phyloP scores from a whole-genome alignment of 352 stramenopile genomes.

The Phytophthora brassicae region DNA sequence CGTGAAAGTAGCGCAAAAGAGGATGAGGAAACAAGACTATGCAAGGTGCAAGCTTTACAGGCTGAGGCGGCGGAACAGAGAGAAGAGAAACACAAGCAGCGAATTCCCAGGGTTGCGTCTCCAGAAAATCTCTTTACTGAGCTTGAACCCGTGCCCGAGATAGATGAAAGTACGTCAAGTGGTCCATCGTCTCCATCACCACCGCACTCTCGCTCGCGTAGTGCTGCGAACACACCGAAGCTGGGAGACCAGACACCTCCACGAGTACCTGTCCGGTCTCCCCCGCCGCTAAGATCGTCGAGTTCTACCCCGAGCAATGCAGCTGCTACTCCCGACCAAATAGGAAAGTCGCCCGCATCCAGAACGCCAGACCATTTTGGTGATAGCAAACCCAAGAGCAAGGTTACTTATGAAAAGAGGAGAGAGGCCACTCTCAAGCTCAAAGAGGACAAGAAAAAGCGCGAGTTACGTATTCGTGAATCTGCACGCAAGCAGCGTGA shows the following conservation, averaged over 20 bases:
- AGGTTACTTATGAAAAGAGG: conserved; percentile 55
- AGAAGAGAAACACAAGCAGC: conserved; percentile 33
- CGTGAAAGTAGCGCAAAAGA: conserved; percentile 5
- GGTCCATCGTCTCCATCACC: conserved; percentile 29
- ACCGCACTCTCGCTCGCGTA: conserved; percentile 27
- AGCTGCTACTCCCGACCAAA: conserved; percentile 25
- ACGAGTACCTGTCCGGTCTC: conserved; percentile 14
- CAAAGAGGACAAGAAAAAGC: conserved; percentile 69
- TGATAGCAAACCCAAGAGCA: conserved; percentile 22
- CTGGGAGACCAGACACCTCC: conserved; percentile 12
- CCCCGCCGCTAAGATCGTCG: conserved; percentile 28
- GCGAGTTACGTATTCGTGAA: conserved; percentile 62
- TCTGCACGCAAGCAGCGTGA: conserved; percentile 68
- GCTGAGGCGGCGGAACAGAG: conserved; percentile 13
- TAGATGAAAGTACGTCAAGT: conserved; percentile 49
- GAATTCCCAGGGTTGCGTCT: conserved; percentile 13
- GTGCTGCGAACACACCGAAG: conserved; percentile 25
- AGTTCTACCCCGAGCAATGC: conserved; percentile 29
- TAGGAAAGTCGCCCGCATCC: conserved; percentile 19
- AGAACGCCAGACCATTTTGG: conserved; percentile 23
- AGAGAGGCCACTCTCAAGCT: conserved; percentile 64
- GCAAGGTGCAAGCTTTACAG: conserved; percentile 21
- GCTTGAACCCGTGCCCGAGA: conserved; percentile 46
- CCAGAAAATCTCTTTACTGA: conserved; percentile 47
- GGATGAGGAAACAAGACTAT: conserved; percentile 17